Evolutionary conservation across 2,329 filamentous ascomycete genomes (phyloP).

Genomic region (Penicillium sp.): DNA sequence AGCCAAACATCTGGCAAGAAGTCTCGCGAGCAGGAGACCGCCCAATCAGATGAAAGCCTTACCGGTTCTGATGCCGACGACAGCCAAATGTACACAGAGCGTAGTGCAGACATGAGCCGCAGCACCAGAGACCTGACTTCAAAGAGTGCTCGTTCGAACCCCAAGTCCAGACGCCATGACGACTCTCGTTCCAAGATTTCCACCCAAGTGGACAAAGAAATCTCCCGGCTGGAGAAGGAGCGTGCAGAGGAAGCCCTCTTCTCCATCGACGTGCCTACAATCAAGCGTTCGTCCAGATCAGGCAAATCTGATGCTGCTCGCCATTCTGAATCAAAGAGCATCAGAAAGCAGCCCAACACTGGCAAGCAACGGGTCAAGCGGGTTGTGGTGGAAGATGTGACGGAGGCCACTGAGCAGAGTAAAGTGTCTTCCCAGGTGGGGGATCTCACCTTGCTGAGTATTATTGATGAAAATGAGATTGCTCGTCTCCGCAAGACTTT

Average conservation of each 20-base stretch:
- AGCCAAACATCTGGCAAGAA: constrained; percentile 26
- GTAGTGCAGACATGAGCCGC: constrained; percentile 28
- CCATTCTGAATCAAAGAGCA: constrained; percentile 21
- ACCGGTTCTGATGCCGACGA: constrained; percentile 29
- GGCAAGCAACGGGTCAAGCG: constrained; percentile 43
- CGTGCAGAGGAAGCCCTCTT: constrained; percentile 41
- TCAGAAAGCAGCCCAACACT: constrained; percentile 36
- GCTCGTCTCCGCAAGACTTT: constrained; percentile 55
- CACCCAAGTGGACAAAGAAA: constrained; percentile 38
- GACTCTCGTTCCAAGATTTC: constrained; percentile 34
- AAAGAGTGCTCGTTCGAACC: constrained; percentile 30
- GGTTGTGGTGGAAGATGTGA: constrained; percentile 37
- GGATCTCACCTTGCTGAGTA: constrained; percentile 57
- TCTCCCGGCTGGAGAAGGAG: constrained; percentile 37
- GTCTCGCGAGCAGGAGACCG: constrained; percentile 29
- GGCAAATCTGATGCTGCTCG: constrained; percentile 18
- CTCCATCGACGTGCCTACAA: constrained; percentile 33
- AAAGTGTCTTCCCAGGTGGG: constrained; percentile 29
- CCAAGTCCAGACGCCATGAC: constrained; percentile 25
- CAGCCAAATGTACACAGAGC: constrained; percentile 34
- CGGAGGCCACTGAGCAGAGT: constrained; percentile 31
- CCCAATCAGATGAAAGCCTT: constrained; percentile 27
- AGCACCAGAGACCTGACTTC: constrained; percentile 30
- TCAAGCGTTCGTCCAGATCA: constrained; percentile 24
- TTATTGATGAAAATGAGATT: constrained; percentile 54